A percentile compares a stretch with the other conserved stretches of the same genome.
Conservation (phyloP, 306 rosid genomes). For the Medicago ruthenica region DNA sequence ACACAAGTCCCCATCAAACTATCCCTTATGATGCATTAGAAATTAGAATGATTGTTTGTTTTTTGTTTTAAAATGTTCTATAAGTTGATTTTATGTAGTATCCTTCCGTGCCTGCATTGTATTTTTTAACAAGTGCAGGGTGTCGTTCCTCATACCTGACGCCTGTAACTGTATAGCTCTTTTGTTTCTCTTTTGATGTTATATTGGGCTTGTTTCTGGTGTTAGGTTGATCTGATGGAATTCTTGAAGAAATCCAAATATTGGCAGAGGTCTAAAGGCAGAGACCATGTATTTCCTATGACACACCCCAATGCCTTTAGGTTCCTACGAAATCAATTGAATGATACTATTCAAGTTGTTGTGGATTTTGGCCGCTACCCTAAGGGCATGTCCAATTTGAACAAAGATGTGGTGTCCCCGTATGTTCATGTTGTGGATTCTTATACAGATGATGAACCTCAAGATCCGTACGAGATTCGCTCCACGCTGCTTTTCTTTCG, state of each 20-base stretch:
- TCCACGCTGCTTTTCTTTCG: conserved; percentile 82
- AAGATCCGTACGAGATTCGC: conserved; percentile 86
- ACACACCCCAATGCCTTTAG: conserved; percentile 99
- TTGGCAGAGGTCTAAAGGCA: conserved; percentile 85
- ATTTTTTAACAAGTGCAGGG: neutral
- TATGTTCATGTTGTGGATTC: conserved; percentile 96
- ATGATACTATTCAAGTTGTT: conserved; percentile 83
- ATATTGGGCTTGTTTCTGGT: conserved; percentile 41
- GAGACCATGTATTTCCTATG: conserved; percentile 91
- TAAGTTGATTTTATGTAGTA: conserved; percentile 4
- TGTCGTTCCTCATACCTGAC: neutral
- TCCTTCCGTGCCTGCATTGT: conserved; percentile 16
- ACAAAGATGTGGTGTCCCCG: conserved; percentile 88
- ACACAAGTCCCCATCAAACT: neutral
- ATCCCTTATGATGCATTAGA: conserved; percentile 6
- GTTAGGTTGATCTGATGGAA: conserved; percentile 78
- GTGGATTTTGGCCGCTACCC: conserved; percentile 97
- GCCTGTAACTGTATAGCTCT: neutral
- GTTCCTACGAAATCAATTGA: conserved; percentile 77
- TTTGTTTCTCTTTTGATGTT: conserved; percentile 41
- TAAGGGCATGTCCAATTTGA: conserved; percentile 75
- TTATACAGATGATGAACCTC: conserved; percentile 62
- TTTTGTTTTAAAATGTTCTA: conserved; percentile 1
- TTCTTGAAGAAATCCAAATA: conserved; percentile 67
- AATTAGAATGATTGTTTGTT: conserved; percentile 2